A percentile compares a stretch with the other conserved stretches of the same genome.
These are phyloP conservation scores for Coffea humblotiana DNA, from an alignment of 305 asterid species.

Conservation along the genomic window DNA sequence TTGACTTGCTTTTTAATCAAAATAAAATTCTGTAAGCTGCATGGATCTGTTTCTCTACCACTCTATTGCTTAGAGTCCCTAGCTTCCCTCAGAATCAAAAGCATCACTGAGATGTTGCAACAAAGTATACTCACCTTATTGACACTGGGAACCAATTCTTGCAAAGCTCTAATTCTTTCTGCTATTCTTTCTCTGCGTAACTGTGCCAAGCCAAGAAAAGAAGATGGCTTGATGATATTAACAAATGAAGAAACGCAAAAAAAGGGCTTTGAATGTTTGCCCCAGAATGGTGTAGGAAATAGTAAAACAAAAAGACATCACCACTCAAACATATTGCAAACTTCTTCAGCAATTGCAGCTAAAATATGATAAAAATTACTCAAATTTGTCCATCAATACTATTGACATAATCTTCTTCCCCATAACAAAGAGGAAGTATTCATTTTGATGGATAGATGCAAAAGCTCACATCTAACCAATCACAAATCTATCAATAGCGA, in stretches of 20 bases:
- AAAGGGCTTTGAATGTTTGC: not conserved
- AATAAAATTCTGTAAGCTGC: not conserved
- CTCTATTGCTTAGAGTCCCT: not conserved
- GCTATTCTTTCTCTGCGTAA: constrained; percentile 94
- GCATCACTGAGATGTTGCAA: constrained; percentile 5
- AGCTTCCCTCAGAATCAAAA: not conserved
- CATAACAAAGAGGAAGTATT: not conserved
- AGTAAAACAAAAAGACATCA: not conserved
- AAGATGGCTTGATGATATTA: not conserved
- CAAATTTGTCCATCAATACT: not conserved
- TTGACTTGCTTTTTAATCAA: not conserved
- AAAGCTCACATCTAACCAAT: not conserved
- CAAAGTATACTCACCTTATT: constrained; percentile 68
- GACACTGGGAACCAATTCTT: constrained; percentile 95
- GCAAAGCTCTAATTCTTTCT: constrained; percentile 94
- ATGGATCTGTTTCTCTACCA: not conserved
- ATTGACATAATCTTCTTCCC: constrained; percentile 6
- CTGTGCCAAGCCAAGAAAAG: constrained; percentile 34
- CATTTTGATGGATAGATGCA: not conserved
- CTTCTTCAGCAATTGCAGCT: not conserved
- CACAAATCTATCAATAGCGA: not conserved
- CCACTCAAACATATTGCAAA: not conserved
- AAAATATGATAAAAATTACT: not conserved
- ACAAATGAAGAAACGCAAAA: not conserved
- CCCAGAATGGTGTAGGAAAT: not conserved